Evolutionary conservation across 768 basidiomycete genomes (phyloP).

Genomic region (Psilocybe cyanescens): DNA sequence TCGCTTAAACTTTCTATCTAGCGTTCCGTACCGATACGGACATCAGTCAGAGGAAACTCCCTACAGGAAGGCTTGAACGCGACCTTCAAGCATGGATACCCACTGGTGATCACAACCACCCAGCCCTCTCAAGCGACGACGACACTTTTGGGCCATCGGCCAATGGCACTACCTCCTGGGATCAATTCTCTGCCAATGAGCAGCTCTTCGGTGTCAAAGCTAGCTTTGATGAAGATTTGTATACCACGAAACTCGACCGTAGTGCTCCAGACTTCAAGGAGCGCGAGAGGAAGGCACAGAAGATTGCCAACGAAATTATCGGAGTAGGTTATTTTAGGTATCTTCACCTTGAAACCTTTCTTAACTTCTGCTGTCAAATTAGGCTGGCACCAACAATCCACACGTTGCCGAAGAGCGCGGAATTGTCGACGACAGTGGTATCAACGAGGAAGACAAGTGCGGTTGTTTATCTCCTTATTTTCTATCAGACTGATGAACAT

Average conservation of each 20-base stretch:
- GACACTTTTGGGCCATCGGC: slow-evolving; percentile 29
- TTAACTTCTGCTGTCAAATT: slow-evolving; percentile 3
- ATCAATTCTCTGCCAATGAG: slow-evolving; percentile 95
- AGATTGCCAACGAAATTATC: slow-evolving; percentile 90
- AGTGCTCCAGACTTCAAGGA: slow-evolving; percentile 85
- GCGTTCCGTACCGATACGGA: slow-evolving; percentile 86
- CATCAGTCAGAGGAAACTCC: slow-evolving; percentile 61
- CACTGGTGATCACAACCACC: slow-evolving; percentile 34
- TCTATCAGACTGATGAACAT: background rate
- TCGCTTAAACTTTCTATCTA: slow-evolving; percentile 27
- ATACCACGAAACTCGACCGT: slow-evolving; percentile 93
- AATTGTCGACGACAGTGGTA: slow-evolving; percentile 68
- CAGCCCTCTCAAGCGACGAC: slow-evolving; percentile 46
- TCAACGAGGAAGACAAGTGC: slow-evolving; percentile 97
- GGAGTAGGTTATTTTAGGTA: slow-evolving; percentile 54
- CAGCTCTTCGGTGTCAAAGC: slow-evolving; percentile 91
- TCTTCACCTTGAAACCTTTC: slow-evolving; percentile 2
- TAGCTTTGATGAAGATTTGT: slow-evolving; percentile 90
- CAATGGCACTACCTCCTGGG: slow-evolving; percentile 67
- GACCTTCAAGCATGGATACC: slow-evolving; percentile 83
- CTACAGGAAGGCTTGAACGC: slow-evolving; percentile 56
- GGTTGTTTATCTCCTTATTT: slow-evolving; percentile 26
- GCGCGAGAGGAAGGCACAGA: slow-evolving; percentile 84
- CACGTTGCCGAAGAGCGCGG: slow-evolving; percentile 92
- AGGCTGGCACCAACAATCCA: slow-evolving; percentile 72